Percentiles rank a stretch among this genome's conserved stretches.
Evolutionary conservation across 2,329 filamentous ascomycete species (phyloP).

Genomic region (Alternaria alternata): DNA sequence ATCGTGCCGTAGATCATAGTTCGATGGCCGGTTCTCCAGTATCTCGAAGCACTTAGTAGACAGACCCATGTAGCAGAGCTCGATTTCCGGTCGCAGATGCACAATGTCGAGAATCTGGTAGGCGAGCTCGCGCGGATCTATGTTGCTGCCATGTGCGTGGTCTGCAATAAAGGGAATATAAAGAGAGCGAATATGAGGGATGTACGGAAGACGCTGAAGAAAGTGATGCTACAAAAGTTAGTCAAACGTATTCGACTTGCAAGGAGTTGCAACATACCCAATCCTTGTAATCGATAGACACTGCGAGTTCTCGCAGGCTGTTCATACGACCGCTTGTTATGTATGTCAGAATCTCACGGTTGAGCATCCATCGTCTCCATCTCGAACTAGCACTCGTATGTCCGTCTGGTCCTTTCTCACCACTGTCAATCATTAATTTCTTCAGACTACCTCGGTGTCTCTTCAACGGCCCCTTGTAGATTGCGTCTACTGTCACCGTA

Average conservation of each 20-base stretch:
- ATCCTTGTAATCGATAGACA: slow-evolving; percentile 76
- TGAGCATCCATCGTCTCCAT: slow-evolving; percentile 76
- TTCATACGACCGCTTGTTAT: slow-evolving; percentile 80
- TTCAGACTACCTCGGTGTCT: slow-evolving; percentile 75
- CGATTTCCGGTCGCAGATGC: slow-evolving; percentile 76
- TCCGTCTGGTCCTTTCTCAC: slow-evolving; percentile 60
- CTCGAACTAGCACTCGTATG: slow-evolving; percentile 51
- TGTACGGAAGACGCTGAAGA: slow-evolving; percentile 74
- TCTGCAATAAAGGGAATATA: slow-evolving; percentile 74
- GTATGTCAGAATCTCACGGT: slow-evolving; percentile 73
- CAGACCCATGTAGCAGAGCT: slow-evolving; percentile 80
- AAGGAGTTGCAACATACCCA: slow-evolving; percentile 67
- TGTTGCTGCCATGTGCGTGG: slow-evolving; percentile 62
- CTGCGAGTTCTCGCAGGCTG: slow-evolving; percentile 73
- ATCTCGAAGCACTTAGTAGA: slow-evolving; percentile 84
- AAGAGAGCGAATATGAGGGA: slow-evolving; percentile 74
- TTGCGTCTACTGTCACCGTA: slow-evolving; percentile 70
- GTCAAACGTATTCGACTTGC: slow-evolving; percentile 6
- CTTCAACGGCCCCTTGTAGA: slow-evolving; percentile 74
- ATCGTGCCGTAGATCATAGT: slow-evolving; percentile 50
- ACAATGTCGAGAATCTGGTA: slow-evolving; percentile 81
- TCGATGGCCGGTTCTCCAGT: slow-evolving; percentile 67
- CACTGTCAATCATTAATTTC: slow-evolving; percentile 78
- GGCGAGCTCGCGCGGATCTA: slow-evolving; percentile 74
- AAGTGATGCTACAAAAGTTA: slow-evolving; percentile 71